Conservation (phyloP, 768 basidiomycete genomes). For the Termitomyces sp. region DNA sequence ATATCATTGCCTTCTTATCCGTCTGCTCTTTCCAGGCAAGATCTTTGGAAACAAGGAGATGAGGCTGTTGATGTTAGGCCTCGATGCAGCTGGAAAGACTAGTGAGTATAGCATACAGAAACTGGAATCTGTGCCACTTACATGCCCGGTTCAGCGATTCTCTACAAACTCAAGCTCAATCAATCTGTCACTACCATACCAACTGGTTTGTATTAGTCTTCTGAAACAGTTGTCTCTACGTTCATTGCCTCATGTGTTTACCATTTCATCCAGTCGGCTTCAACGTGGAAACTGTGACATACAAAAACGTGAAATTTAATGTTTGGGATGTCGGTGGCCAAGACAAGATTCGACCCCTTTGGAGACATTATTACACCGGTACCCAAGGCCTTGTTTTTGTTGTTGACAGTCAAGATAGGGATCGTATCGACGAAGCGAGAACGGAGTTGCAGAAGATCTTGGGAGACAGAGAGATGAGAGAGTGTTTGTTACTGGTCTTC, state of each 20-base stretch:
- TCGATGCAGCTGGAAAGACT: constrained; percentile 98
- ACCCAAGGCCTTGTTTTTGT: constrained; percentile 98
- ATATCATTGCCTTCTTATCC: constrained; percentile 6
- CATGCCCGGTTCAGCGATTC: constrained; percentile 63
- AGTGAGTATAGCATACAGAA: constrained; percentile 47
- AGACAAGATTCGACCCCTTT: constrained; percentile 97
- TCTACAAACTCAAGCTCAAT: constrained; percentile 98
- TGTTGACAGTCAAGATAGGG: constrained; percentile 93
- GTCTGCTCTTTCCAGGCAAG: constrained; percentile 49
- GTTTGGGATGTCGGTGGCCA: constrained; percentile 99
- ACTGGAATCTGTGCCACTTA: constrained; percentile 3
- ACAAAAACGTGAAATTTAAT: constrained; percentile 97
- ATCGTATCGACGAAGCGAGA: constrained; percentile 94
- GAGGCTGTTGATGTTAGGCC: constrained; percentile 92
- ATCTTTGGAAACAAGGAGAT: constrained; percentile 99
- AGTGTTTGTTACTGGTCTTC: constrained; percentile 95
- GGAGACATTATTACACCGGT: constrained; percentile 99
- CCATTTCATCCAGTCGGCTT: constrained; percentile 67
- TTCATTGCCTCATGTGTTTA: constrained; percentile 2
- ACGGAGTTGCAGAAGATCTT: constrained; percentile 94
- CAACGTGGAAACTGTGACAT: constrained; percentile 98
- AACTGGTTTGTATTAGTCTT: constrained; percentile 53
- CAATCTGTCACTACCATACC: constrained; percentile 99
- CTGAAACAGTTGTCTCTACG: not conserved
- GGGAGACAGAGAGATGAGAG: constrained; percentile 97